phyloP scores from a whole-genome alignment of 208 protist species.

The Trichomonas tenax region DNA sequence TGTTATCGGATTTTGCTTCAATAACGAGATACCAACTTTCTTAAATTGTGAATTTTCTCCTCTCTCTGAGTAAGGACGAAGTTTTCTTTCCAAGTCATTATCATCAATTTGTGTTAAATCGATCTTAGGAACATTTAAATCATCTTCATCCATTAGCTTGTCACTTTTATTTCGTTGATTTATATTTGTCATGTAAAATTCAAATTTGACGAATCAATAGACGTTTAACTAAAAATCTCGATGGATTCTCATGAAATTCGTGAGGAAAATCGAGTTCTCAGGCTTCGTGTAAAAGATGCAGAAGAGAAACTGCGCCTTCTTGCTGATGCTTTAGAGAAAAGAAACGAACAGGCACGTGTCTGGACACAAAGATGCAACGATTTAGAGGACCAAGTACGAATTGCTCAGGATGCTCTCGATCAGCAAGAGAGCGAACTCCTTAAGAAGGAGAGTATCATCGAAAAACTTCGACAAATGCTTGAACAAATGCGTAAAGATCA shows the following conservation, averaged over 20 bases:
- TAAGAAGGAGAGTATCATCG: neutral
- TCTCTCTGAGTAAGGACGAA: too few species aligned
- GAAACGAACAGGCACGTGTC: neutral
- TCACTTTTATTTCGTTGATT: too few species aligned
- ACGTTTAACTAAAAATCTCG: neutral
- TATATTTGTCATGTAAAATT: too few species aligned
- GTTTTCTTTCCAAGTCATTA: too few species aligned
- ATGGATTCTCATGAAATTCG: constrained; percentile 6
- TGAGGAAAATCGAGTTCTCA: neutral
- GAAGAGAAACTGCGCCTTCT: neutral
- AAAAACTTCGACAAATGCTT: neutral
- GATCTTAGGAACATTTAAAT: too few species aligned
- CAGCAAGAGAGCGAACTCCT: neutral
- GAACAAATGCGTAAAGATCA: neutral
- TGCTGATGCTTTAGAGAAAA: neutral
- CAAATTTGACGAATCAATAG: too few species aligned
- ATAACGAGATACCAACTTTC: too few species aligned
- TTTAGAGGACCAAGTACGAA: neutral
- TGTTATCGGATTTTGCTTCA: too few species aligned
- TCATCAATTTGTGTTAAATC: too few species aligned
- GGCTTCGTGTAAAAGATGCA: neutral
- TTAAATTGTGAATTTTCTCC: too few species aligned
- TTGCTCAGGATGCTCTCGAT: neutral
- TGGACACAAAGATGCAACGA: neutral
- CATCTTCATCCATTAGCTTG: too few species aligned